phyloP scores from a whole-genome alignment of 2,329 filamentous ascomycete genomes.

The Penicillium paneum region DNA sequence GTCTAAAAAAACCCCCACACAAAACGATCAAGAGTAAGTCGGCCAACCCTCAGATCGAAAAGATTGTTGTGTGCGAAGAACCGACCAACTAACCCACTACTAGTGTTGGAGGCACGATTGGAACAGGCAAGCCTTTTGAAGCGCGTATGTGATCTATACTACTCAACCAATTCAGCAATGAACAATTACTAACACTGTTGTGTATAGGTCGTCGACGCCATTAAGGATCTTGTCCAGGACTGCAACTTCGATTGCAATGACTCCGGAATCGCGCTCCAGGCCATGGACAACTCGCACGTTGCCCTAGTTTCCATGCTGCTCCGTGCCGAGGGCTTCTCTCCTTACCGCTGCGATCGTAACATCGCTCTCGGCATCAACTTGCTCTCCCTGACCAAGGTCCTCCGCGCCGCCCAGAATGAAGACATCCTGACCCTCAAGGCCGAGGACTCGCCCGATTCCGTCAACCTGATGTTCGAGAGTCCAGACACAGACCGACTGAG shows the following conservation, averaged over 20 bases:
- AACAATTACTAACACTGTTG: conserved; percentile 7
- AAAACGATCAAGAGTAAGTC: conserved; percentile 33
- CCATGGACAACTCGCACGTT: conserved; percentile 99
- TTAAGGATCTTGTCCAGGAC: conserved; percentile 98
- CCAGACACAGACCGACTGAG: conserved; percentile 81
- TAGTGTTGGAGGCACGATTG: conserved; percentile 95
- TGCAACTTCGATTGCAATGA: conserved; percentile 99
- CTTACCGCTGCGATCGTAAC: conserved; percentile 98
- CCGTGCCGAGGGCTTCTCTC: conserved; percentile 89
- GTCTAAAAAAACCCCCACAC: background rate
- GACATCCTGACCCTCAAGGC: conserved; percentile 96
- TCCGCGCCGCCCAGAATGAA: conserved; percentile 89
- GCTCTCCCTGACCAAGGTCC: conserved; percentile 91
- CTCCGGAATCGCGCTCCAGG: conserved; percentile 93
- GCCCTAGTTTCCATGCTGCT: conserved; percentile 99
- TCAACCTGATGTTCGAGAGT: conserved; percentile 96
- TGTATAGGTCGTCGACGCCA: conserved; percentile 85
- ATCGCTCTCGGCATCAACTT: conserved; percentile 98
- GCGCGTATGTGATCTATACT: conserved; percentile 61
- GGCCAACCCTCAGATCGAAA: conserved; percentile 1
- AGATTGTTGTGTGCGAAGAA: conserved; percentile 6
- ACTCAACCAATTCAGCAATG: background rate
- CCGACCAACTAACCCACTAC: conserved; percentile 14
- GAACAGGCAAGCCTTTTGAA: conserved; percentile 92
- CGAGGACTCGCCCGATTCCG: conserved; percentile 90